phyloP scores from a whole-genome alignment of 2,329 filamentous ascomycete genomes.

The Chaetomiaceae sp. region DNA sequence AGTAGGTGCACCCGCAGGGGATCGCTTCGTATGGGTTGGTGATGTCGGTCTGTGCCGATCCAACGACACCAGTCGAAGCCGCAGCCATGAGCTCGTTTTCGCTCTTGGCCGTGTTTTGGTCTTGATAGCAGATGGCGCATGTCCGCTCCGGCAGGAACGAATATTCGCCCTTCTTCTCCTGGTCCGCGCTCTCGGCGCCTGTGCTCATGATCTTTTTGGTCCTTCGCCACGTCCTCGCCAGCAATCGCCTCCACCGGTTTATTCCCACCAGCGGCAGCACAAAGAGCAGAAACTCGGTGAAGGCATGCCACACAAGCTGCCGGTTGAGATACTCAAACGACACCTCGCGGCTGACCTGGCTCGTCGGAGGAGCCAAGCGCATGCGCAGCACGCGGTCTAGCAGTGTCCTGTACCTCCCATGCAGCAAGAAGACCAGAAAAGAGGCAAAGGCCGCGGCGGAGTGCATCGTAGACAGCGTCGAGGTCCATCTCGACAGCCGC shows the following conservation, averaged over 20 bases:
- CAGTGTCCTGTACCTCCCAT: conserved; percentile 86
- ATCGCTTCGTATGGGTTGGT: conserved; percentile 94
- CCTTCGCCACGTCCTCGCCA: conserved; percentile 81
- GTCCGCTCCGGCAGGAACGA: conserved; percentile 87
- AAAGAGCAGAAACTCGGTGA: conserved; percentile 97
- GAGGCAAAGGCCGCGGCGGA: conserved; percentile 77
- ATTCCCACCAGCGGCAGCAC: conserved; percentile 95
- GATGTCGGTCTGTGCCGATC: conserved; percentile 85
- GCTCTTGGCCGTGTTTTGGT: conserved; percentile 73
- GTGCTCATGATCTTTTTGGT: conserved; percentile 61
- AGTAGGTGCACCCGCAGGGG: conserved; percentile 89
- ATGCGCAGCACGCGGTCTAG: conserved; percentile 81
- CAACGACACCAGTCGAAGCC: conserved; percentile 71
- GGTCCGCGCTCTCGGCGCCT: conserved; percentile 32
- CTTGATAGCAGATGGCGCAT: conserved; percentile 94
- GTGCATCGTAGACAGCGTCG: conserved; percentile 66
- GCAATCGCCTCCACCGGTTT: conserved; percentile 84
- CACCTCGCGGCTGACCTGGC: conserved; percentile 82
- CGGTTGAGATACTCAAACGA: conserved; percentile 97
- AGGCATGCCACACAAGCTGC: conserved; percentile 98
- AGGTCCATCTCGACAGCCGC: conserved; percentile 65
- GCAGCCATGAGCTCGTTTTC: conserved; percentile 71
- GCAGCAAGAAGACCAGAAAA: conserved; percentile 86
- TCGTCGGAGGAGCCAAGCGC: conserved; percentile 78
- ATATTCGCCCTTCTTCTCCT: conserved; percentile 65